A percentile compares a stretch with the other conserved stretches of the same genome.
Conservation (phyloP, 192 early-diverging fungal species). For the Coemansia biformis region DNA sequence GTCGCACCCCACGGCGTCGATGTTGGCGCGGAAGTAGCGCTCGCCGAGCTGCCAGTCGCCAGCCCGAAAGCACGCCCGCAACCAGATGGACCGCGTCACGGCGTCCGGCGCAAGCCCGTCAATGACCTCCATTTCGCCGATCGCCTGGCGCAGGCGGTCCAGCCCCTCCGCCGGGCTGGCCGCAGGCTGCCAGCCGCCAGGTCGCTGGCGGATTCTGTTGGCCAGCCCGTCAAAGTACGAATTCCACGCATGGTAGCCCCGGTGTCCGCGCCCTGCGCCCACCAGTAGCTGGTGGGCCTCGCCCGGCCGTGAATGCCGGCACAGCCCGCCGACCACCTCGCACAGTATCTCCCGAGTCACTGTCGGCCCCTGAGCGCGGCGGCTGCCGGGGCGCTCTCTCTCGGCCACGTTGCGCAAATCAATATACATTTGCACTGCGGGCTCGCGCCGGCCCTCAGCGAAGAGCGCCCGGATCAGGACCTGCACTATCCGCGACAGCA, state of each 20-base stretch:
- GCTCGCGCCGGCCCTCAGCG: constrained; percentile 10
- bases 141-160: constrained; percentile 3
- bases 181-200: not conserved
- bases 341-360: constrained; percentile 32
- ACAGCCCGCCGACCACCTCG: constrained; percentile 28
- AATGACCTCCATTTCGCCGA: constrained; percentile 17
- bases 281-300: constrained; percentile 13
- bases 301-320: constrained; percentile 11
- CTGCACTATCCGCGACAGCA: constrained; percentile 14
- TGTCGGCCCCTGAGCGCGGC: too few relatives aligned
- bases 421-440: constrained; percentile 16
- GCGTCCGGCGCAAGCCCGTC: constrained; percentile 16
- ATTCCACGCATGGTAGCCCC: constrained; percentile 28
- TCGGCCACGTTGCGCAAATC: not conserved
- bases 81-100: constrained; percentile 32
- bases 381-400: too few relatives aligned
- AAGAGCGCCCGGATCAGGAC: constrained; percentile 30
- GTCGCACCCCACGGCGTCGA: constrained; percentile 7
- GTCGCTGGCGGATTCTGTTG: not conserved
- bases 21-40: constrained; percentile 13
- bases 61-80: constrained; percentile 37
- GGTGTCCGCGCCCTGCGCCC: not conserved
- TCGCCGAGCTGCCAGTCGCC: constrained; percentile 17
- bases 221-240: constrained; percentile 33
- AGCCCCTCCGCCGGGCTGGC: not conserved